These are phyloP conservation scores for Fusarium robinianum DNA, from an alignment of 2,329 filamentous ascomycete genomes.

Conservation along the genomic window DNA sequence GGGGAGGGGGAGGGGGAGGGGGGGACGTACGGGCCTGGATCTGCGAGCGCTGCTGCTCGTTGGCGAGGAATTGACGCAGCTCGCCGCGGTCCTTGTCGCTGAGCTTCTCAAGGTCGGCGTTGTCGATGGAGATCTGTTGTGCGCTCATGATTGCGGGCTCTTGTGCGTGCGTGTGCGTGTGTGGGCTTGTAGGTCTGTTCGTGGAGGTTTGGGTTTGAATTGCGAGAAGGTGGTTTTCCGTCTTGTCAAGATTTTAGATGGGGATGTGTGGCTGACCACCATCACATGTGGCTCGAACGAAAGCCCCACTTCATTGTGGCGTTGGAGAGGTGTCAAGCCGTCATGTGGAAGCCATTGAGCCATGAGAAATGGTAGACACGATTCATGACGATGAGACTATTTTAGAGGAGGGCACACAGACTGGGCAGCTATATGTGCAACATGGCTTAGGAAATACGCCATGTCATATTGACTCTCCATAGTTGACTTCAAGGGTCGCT, in stretches of 20 bases:
- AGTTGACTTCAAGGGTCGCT: no score
- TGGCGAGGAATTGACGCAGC: slow-evolving; percentile 81
- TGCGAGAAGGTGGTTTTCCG: slow-evolving; percentile 6
- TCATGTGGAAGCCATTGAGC: no score
- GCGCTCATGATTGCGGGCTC: slow-evolving; percentile 41
- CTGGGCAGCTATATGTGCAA: no score
- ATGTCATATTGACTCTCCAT: no score
- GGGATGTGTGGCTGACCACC: slow-evolving; percentile 21
- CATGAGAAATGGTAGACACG: no score
- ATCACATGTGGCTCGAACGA: not conserved
- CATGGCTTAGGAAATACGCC: no score
- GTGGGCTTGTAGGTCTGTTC: not conserved
- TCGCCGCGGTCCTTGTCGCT: slow-evolving; percentile 83
- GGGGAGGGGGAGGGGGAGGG: slow-evolving; percentile 21
- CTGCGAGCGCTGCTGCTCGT: slow-evolving; percentile 83
- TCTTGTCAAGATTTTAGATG: slow-evolving; percentile 31
- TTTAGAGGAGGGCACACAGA: no score
- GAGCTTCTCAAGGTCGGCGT: slow-evolving; percentile 73
- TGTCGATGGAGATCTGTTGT: slow-evolving; percentile 48
- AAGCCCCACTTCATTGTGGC: slow-evolving; percentile 19
- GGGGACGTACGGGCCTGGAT: slow-evolving; percentile 61
- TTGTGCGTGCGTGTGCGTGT: not conserved
- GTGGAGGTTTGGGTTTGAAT: slow-evolving; percentile 11
- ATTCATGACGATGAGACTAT: no score
- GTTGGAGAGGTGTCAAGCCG: no score